Evolutionary conservation across 1,139 yeast genomes (phyloP).

Genomic region (Suhomyces coccinellae): DNA sequence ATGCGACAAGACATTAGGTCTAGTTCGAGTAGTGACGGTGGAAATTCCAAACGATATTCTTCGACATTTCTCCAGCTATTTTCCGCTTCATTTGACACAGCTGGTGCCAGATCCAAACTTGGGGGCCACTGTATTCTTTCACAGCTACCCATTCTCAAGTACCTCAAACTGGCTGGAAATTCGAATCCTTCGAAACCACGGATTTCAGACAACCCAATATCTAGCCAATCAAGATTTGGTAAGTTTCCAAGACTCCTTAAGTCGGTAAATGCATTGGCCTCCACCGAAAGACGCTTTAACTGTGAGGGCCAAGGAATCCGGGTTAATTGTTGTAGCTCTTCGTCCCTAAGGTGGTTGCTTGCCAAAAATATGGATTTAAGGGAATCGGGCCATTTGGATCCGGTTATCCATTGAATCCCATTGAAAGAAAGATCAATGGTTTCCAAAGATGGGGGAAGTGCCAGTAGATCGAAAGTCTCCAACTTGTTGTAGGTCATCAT

Average conservation of each 20-base stretch:
- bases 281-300: slow-evolving; percentile 26
- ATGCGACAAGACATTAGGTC: slow-evolving; percentile 28
- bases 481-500: slow-evolving; percentile 38
- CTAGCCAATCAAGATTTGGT: slow-evolving; percentile 19
- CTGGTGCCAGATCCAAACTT: too few relatives aligned
- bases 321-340: slow-evolving; percentile 19
- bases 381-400: slow-evolving; percentile 29
- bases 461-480: slow-evolving; percentile 21
- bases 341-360: slow-evolving; percentile 25
- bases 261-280: slow-evolving; percentile 26
- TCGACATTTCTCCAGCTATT: neutral
- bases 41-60: slow-evolving; percentile 19
- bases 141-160: slow-evolving; percentile 19
- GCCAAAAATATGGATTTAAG: slow-evolving; percentile 28
- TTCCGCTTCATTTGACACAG: neutral
- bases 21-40: slow-evolving; percentile 19
- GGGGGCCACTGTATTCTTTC: slow-evolving; percentile 11
- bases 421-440: slow-evolving; percentile 33
- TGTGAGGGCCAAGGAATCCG: slow-evolving; percentile 27
- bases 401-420: slow-evolving; percentile 16
- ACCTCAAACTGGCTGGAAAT: slow-evolving; percentile 17
- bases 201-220: slow-evolving; percentile 4
- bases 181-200: slow-evolving; percentile 1
- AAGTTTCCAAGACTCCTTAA: slow-evolving; percentile 21
- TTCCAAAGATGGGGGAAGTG: slow-evolving; percentile 29